Conservation (phyloP, 257 asterid genomes). For the Handroanthus guayacan region DNA sequence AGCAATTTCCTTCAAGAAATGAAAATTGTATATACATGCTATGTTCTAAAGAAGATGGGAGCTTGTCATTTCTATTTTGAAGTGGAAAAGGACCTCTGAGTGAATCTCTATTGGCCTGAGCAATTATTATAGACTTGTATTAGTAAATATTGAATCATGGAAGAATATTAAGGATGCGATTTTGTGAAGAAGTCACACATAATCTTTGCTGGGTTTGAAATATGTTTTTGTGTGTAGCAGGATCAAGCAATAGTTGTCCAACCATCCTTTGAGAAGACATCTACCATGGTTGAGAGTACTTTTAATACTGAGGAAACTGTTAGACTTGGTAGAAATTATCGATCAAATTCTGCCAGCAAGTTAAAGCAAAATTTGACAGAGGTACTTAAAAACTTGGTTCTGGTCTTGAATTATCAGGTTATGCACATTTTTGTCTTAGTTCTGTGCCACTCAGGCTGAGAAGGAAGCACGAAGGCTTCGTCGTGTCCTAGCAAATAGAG, state of each 20-base stretch:
- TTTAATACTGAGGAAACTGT: constrained; percentile 29
- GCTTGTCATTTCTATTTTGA: background rate
- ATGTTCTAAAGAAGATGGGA: background rate
- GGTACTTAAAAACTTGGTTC: constrained; percentile 33
- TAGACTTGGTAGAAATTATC: constrained; percentile 29
- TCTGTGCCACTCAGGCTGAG: constrained; percentile 51
- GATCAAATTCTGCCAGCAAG: constrained; percentile 37
- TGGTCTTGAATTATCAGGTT: background rate
- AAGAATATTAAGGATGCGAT: background rate
- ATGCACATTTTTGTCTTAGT: background rate
- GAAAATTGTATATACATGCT: background rate
- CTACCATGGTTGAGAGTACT: background rate
- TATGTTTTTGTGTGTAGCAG: constrained; percentile 40
- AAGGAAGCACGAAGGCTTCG: constrained; percentile 62
- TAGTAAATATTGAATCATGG: background rate
- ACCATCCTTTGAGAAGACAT: constrained; percentile 12
- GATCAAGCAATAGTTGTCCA: constrained; percentile 27
- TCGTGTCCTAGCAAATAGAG: constrained; percentile 85
- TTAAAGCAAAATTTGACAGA: constrained; percentile 48
- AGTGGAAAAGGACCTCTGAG: background rate
- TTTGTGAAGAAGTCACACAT: constrained; percentile 10
- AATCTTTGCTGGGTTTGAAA: constrained; percentile 31
- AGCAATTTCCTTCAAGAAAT: background rate
- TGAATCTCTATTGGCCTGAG: background rate
- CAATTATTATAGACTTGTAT: background rate